Base-by-base conservation (phyloP, 2,329 filamentous ascomycete genomes). In the Cladosporium colombiae region DNA sequence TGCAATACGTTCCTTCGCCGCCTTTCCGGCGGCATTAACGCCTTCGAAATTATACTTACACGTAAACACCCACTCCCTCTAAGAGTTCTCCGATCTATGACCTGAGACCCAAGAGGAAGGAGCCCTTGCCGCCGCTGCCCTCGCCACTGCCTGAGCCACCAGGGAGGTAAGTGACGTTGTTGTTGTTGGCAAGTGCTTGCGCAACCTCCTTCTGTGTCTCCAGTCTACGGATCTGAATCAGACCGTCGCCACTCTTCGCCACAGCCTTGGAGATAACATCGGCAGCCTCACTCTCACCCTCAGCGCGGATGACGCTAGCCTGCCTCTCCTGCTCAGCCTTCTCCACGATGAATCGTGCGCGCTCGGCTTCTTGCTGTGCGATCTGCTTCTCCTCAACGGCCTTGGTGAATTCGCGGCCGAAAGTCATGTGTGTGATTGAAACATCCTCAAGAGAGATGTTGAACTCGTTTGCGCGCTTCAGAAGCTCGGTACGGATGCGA, bases 311-410 rank as follows among this genome's bases (percentile, higher is more conserved):
- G 75, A 99, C 95, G 82, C 95, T 98, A 73, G 95, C 95, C 83
- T 99, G 95, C 75, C 95, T 87, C 84, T 99, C 95, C 84, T 99
- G 95, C 86, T 99, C 95, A 68, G 95, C 95, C 80, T 92, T 92
- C 86, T 99, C 95, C 78, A 99, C 95, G 73, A 99, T 96, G 84
- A 99, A 99, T 71, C 95, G 88, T 58, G 95, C 95, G 71, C 95
- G 88, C 86, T 99, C 95, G 70, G 95, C 95, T 78, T 99, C 95
- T 82, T 99, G 95, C 83, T 99, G 95, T 65, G 95, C 95, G 79
- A 99, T 99, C 85, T 99, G 95, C 89, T 99, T 99, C 88, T 99
- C 95, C 84, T 99, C 95, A 75, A 99, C 95, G 70, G 95, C 95
- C 81, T 92, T 91, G 68, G 95, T 99, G 85, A 99, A 99, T 82